Percentiles rank a stretch among this genome's conserved stretches.
phyloP scores from a whole-genome alignment of 2,329 filamentous ascomycete genomes.

The Colletotrichum sp. region DNA sequence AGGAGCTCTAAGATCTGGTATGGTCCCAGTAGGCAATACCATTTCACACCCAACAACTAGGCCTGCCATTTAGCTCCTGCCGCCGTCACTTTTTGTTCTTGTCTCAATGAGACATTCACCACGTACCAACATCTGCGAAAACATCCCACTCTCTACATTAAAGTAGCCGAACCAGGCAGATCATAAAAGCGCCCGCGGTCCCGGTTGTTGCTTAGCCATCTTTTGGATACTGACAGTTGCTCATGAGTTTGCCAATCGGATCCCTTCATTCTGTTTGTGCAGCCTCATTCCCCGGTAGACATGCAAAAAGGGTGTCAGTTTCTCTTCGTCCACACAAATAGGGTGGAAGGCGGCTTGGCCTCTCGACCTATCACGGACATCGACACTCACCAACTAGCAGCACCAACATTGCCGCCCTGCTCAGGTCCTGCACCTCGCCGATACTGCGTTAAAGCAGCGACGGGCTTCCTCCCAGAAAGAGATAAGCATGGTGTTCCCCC shows the following conservation, averaged over 20 bases:
- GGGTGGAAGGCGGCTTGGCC: slow-evolving; percentile 16
- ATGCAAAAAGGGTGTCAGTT: neutral
- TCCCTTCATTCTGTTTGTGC: neutral
- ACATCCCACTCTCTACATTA: neutral
- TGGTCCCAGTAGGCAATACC: neutral
- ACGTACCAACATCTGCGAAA: neutral
- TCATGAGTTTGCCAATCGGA: neutral
- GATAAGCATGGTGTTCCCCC: neutral
- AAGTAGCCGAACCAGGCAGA: neutral
- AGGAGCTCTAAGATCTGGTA: rapidly evolving
- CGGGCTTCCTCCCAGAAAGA: neutral
- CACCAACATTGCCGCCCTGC: neutral
- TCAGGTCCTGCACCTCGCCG: neutral
- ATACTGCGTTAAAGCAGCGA: neutral
- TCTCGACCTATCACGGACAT: slow-evolving; percentile 16
- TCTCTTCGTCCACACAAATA: neutral
- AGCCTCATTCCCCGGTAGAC: neutral
- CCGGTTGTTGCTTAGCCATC: neutral
- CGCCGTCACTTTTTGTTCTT: neutral
- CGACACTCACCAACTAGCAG: neutral
- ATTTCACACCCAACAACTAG: neutral
- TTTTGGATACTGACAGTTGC: neutral
- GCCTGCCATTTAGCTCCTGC: neutral
- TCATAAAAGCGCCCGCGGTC: too few species aligned
- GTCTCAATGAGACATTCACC: neutral